Percentiles rank a stretch among this genome's conserved stretches.
phyloP scores from a whole-genome alignment of 1,284 basidiomycete genomes.

The Malassezia psittaci region DNA sequence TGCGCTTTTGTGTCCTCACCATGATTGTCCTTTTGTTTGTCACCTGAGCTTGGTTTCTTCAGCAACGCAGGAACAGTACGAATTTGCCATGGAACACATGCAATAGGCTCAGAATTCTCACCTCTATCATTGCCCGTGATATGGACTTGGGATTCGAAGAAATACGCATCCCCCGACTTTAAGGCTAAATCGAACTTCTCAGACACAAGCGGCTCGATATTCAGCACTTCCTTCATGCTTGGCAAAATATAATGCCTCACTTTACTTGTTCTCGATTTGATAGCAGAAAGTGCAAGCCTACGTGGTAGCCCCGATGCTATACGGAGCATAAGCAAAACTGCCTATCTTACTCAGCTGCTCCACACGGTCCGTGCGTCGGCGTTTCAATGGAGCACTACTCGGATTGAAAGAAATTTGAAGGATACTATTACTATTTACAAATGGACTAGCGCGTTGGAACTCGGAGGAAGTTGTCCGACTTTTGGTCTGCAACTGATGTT shows the following conservation, averaged over 20 bases:
- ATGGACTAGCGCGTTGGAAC: constrained; percentile 5
- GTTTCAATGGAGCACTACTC: too few species aligned
- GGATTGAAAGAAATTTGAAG: too few species aligned
- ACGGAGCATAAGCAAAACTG: background rate
- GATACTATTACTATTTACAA: constrained; percentile 10
- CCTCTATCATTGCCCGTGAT: constrained; percentile 6
- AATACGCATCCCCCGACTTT: constrained; percentile 30
- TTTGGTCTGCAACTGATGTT: constrained; percentile 29
- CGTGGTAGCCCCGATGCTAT: background rate
- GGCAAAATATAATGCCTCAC: background rate
- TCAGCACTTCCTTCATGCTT: background rate
- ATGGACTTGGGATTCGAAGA: constrained; percentile 30
- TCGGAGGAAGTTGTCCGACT: constrained; percentile 29
- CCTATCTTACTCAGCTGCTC: too few species aligned
- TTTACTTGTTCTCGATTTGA: too few species aligned
- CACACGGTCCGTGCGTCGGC: too few species aligned
- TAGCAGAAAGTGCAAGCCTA: background rate
- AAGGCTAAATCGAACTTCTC: constrained; percentile 28
- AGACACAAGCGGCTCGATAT: constrained; percentile 13
- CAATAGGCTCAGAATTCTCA: background rate
- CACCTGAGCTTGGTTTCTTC: constrained; percentile 20
- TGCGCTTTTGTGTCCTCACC: constrained; percentile 7
- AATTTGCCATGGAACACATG: constrained; percentile 26
- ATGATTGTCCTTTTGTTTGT: background rate
- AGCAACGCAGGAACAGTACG: constrained; percentile 38